phyloP scores from a whole-genome alignment of 768 basidiomycete species.

The Trametes cubensis region DNA sequence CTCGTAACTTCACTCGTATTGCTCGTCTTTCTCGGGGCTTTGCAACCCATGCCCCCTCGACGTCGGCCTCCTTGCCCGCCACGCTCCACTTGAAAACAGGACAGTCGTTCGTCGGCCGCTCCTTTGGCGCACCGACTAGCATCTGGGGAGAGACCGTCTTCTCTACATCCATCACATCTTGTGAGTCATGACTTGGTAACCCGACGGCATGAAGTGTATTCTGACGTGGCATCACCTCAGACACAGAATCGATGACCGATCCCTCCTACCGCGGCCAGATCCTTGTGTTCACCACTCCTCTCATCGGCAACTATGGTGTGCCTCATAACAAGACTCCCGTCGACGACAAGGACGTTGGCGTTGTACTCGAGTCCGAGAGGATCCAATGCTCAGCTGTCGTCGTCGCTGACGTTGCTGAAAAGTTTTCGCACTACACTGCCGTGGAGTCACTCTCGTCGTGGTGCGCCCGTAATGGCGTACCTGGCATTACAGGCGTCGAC shows the following conservation, averaged over 20 bases:
- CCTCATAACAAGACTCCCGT: slow-evolving; percentile 76
- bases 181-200: slow-evolving; percentile 47
- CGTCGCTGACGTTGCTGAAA: slow-evolving; percentile 93
- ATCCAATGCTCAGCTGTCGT: slow-evolving; percentile 93
- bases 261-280: slow-evolving; percentile 98
- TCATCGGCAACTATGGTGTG: slow-evolving; percentile 99
- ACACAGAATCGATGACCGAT: slow-evolving; percentile 99
- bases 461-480: slow-evolving; percentile 89
- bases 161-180: slow-evolving; percentile 98
- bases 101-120: slow-evolving; percentile 86
- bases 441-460: slow-evolving; percentile 91
- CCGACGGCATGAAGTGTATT: not conserved
- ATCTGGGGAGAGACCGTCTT: slow-evolving; percentile 98
- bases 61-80: slow-evolving; percentile 59
- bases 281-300: slow-evolving; percentile 96
- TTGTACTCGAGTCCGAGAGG: slow-evolving; percentile 83
- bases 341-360: slow-evolving; percentile 79
- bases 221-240: slow-evolving; percentile 43
- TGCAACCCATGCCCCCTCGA: slow-evolving; percentile 61
- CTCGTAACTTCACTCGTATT: slow-evolving; percentile 53
- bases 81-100: slow-evolving; percentile 91
- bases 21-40: slow-evolving; percentile 59
- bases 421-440: slow-evolving; percentile 92
- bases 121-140: slow-evolving; percentile 87
- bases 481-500: slow-evolving; percentile 95